A percentile compares a stretch with the other conserved stretches of the same genome.
Conservation (phyloP, 345 rosid species). For the Rhodamnia argentea region DNA sequence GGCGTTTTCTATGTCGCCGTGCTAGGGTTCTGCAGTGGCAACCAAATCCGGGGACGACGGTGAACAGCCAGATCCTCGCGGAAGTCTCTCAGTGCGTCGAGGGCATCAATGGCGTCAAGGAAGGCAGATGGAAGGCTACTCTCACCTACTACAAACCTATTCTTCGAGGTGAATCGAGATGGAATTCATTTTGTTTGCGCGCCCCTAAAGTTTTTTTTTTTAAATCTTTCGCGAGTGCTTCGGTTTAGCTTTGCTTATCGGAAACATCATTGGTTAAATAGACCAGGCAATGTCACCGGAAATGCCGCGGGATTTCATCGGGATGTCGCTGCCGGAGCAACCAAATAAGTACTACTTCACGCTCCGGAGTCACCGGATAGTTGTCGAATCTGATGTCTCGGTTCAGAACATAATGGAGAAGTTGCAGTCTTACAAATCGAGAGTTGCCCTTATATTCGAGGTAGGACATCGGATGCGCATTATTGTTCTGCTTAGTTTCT, state of each 20-base stretch:
- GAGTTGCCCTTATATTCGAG: conserved; percentile 69
- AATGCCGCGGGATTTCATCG: conserved; percentile 74
- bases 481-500: background rate
- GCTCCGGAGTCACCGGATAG: conserved; percentile 53
- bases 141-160: conserved; percentile 65
- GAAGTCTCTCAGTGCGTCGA: conserved; percentile 82
- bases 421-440: conserved; percentile 79
- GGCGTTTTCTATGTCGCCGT: background rate
- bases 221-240: background rate
- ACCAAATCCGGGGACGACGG: conserved; percentile 73
- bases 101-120: conserved; percentile 78
- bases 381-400: conserved; percentile 69
- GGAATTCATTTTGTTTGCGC: background rate
- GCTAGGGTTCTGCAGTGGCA: conserved; percentile 93
- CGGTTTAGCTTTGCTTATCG: background rate
- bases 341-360: conserved; percentile 77
- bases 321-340: conserved; percentile 66
- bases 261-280: background rate
- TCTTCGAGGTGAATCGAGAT: conserved; percentile 24
- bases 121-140: conserved; percentile 86
- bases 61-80: conserved; percentile 74
- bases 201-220: background rate
- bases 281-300: conserved; percentile 42
- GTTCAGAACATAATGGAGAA: conserved; percentile 91
- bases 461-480: conserved; percentile 2